Evolutionary conservation across 1,284 basidiomycete species (phyloP).

Genomic region (Malassezia caprae): DNA sequence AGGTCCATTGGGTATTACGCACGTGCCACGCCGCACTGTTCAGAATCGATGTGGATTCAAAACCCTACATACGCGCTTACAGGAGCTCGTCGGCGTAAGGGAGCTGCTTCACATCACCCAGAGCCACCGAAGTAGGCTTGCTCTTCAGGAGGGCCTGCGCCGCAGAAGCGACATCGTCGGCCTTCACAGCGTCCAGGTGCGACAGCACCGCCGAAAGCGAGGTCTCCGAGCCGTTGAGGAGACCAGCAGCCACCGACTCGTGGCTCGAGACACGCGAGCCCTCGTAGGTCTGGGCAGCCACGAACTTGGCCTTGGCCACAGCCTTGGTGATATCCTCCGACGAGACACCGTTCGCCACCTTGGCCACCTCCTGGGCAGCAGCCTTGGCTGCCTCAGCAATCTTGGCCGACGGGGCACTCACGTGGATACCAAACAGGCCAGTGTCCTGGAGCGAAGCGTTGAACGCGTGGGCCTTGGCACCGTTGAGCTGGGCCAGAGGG

Average conservation of each 20-base stretch:
- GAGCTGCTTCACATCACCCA: conserved; percentile 40
- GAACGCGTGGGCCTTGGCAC: conserved; percentile 37
- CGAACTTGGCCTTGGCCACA: conserved; percentile 45
- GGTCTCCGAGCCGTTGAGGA: conserved; percentile 27
- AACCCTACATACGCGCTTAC: conserved; percentile 14
- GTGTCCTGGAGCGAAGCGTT: conserved; percentile 39
- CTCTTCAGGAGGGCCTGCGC: conserved; percentile 41
- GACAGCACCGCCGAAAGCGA: conserved; percentile 27
- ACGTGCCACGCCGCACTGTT: background rate
- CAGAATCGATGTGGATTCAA: background rate
- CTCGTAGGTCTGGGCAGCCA: conserved; percentile 32
- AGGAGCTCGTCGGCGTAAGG: conserved; percentile 46
- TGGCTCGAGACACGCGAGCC: conserved; percentile 25
- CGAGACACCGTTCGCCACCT: conserved; percentile 29
- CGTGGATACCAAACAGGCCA: conserved; percentile 40
- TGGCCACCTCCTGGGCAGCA: conserved; percentile 33
- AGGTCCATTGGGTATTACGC: background rate
- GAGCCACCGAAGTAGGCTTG: conserved; percentile 43
- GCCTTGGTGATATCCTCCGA: conserved; percentile 33
- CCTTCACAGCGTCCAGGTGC: conserved; percentile 33
- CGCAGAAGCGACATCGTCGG: conserved; percentile 22
- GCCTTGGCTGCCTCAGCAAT: conserved; percentile 29
- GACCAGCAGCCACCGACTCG: conserved; percentile 26
- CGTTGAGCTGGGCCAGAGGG: conserved; percentile 27
- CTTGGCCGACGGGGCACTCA: conserved; percentile 31